Base-by-base conservation (phyloP, 2,329 filamentous ascomycete species). In the Ophiocordyceps robertsii region DNA sequence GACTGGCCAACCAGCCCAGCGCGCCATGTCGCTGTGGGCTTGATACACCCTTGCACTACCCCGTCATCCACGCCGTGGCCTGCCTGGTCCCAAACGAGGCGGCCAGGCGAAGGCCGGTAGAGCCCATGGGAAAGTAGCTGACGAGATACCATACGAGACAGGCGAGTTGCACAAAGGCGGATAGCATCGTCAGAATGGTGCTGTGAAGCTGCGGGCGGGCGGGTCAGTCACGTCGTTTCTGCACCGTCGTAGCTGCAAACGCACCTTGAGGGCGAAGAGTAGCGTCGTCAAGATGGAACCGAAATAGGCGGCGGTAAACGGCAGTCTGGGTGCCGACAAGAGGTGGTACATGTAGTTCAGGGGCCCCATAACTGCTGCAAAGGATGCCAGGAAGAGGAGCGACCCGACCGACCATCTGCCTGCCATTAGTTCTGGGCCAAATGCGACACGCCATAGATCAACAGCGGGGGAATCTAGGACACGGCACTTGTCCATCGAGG, bases 111-210 rank as follows among this genome's bases (percentile, higher is more conserved):
- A 98, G 67, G 36, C 92, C 87, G 43, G 82, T 84, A 44, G 84
- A 85, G 35, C 92, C 92, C 89, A 96, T 95, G 24, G 92, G 92
- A 56, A 96, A 96, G 63, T 98, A 98, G 65, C 86, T 94, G 62
- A 96, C 80, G 38, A 95, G 72, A 65, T 96, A 96, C 90, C 90
- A 96, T 38, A 86, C 50, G 49, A 96, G 69, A 48, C 83, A 84
- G 42, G 81, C 80, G 43, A 96, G 71, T 61, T 98, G 92, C 52
- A 89, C 67, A 46, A 95, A 72, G 47, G 86, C 80, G 19, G 88
- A 84, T 49, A 95, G 68, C 43, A 96, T 70, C 14, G 92, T 96
- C 49, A 96, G 76, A 47, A 93, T 65, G 35, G 84, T 88, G 58
- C 74, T 90, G 59, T 83, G 83, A 50, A 94, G 79, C 88, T 95